Evolutionary conservation across 1,284 basidiomycete species (phyloP), one percentile per base, ranked within the genome.

Genomic region (Vanrija humicola): DNA sequence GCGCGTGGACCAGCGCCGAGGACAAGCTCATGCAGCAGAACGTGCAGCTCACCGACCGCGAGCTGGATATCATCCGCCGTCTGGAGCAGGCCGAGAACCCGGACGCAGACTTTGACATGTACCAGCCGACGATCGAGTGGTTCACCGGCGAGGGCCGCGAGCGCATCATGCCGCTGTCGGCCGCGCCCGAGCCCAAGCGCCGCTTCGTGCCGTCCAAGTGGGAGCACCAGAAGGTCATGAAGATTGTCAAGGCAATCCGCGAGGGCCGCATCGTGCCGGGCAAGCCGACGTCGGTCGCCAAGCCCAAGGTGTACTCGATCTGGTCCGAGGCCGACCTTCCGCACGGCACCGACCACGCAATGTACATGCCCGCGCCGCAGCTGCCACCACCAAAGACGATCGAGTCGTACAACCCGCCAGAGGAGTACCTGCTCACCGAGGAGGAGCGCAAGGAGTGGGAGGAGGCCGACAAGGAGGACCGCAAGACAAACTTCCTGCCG

Each of bases 161-260:
- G 71, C 89, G 94, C 78, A 79, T 88, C 43, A 97, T 92, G 87
- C 95, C 96, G 26, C 78, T 99, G 18, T 90, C 88, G 28, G 86
- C 85, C 40, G 88, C 89, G 16, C 91, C 94, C 1, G 94, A 98
- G 75, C 96, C 96, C 19, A 99, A 99, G 78, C 84, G 91, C 50
- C 84, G 96, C 52, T 99, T 95, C 85, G 84, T 98, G 6, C 91
- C 95, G 14, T 95, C 90, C 79, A 98, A 96, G 81, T 98, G 96
- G 96, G 96, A 98, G 79, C 97, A 98, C 79, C 87, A 97, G 82
- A 98, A 98, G 84, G 92, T 98, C 64, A 97, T 98, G 93, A 99
- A 98, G 84, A 98, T 98, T 65, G 95, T 98, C 59, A 91, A 94
- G 51, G 95, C 95, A 15, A 98, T 98, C 68, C 87, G 96, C 21